Evolutionary conservation across 495 filamentous ascomycete genomes (phyloP).

Genomic region (Terfezia boudieri): DNA sequence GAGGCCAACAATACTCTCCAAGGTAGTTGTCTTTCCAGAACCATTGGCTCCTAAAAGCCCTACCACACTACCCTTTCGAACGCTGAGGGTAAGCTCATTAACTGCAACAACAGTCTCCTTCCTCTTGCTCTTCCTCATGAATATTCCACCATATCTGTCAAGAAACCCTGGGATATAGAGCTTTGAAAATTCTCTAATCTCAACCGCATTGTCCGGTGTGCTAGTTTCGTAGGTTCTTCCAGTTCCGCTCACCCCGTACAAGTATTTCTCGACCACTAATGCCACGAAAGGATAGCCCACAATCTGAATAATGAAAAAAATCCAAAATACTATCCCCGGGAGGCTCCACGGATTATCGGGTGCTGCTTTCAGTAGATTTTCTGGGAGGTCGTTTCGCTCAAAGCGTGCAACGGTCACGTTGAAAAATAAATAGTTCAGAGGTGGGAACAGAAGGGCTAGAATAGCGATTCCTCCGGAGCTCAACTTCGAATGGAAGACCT

Average conservation of each 20-base stretch:
- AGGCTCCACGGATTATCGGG: slow-evolving; percentile 38
- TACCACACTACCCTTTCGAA: slow-evolving; percentile 53
- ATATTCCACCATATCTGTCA: slow-evolving; percentile 25
- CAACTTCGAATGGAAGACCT: slow-evolving; percentile 32
- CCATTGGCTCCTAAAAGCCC: slow-evolving; percentile 72
- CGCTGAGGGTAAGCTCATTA: slow-evolving; percentile 37
- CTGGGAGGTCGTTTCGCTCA: slow-evolving; percentile 31
- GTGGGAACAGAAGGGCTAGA: slow-evolving; percentile 48
- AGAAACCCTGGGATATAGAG: slow-evolving; percentile 44
- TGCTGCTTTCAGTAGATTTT: slow-evolving; percentile 33
- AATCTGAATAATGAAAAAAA: slow-evolving; percentile 51
- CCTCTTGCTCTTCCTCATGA: slow-evolving; percentile 22
- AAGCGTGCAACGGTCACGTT: slow-evolving; percentile 44
- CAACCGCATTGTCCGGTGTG: slow-evolving; percentile 31
- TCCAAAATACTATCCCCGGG: slow-evolving; percentile 42
- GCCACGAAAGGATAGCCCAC: slow-evolving; percentile 48
- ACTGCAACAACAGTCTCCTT: slow-evolving; percentile 51
- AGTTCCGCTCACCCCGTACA: slow-evolving; percentile 51
- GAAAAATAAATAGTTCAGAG: slow-evolving; percentile 57
- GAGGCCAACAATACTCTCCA: slow-evolving; percentile 65
- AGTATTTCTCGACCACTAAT: slow-evolving; percentile 43
- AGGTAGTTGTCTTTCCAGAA: slow-evolving; percentile 65
- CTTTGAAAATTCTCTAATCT: slow-evolving; percentile 47
- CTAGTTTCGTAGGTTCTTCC: slow-evolving; percentile 28
- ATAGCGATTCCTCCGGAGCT: slow-evolving; percentile 35